Percentiles rank a stretch among this genome's conserved stretches.
Conservation (phyloP, 2,329 filamentous ascomycete species). For the Sphaerostilbella broomeana region DNA sequence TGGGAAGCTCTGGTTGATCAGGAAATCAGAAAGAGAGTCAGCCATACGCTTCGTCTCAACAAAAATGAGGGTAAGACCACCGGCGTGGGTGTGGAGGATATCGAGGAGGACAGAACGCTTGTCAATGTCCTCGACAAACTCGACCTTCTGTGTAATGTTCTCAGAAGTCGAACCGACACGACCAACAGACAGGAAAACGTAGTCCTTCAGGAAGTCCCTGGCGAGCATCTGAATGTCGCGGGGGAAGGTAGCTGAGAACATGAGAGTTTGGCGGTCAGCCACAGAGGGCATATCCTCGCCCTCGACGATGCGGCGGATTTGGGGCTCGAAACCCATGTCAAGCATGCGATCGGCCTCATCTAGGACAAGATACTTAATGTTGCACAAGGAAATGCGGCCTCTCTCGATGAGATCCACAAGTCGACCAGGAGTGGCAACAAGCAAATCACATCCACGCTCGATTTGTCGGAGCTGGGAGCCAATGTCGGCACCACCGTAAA, state of each 20-base stretch:
- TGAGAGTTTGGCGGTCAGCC: constrained; percentile 86
- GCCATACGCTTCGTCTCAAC: constrained; percentile 99
- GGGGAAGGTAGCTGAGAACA: constrained; percentile 99
- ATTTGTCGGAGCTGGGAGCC: constrained; percentile 97
- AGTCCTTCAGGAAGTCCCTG: constrained; percentile 97
- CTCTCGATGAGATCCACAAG: constrained; percentile 97
- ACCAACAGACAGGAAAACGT: constrained; percentile 96
- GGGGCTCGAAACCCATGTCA: constrained; percentile 99
- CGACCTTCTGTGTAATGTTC: constrained; percentile 98
- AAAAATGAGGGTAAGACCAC: constrained; percentile 89
- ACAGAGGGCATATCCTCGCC: constrained; percentile 94
- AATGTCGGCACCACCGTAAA: constrained; percentile 98
- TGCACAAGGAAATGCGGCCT: constrained; percentile 92
- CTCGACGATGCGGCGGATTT: constrained; percentile 97
- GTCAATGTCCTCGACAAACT: constrained; percentile 94
- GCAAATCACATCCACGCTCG: constrained; percentile 90
- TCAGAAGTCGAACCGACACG: constrained; percentile 99
- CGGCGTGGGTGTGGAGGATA: constrained; percentile 90
- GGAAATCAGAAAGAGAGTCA: constrained; percentile 92
- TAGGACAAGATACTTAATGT: constrained; percentile 98
- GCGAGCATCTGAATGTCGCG: constrained; percentile 99
- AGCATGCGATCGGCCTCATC: constrained; percentile 99
- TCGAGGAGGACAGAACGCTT: constrained; percentile 97
- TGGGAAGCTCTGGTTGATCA: constrained; percentile 97
- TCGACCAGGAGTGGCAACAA: constrained; percentile 95